A percentile compares a stretch with the other conserved stretches of the same genome.
Evolutionary conservation across 495 filamentous ascomycete genomes (phyloP).

Genomic region (Annulohypoxylon moriforme): DNA sequence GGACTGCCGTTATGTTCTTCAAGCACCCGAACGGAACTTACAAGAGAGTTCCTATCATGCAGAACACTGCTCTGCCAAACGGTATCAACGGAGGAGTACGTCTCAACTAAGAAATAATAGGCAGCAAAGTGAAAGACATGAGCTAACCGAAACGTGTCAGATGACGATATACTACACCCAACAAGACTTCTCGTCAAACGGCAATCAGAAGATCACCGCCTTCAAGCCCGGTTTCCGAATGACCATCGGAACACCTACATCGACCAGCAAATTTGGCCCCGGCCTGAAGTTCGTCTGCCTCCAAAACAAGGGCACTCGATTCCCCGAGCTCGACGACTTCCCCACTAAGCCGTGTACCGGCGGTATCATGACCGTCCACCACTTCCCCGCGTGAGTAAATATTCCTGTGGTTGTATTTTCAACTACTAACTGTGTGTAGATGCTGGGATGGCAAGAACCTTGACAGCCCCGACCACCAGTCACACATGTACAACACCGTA

Average conservation of each 20-base stretch:
- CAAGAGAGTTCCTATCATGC: constrained; percentile 61
- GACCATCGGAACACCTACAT: constrained; percentile 60
- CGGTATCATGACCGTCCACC: constrained; percentile 65
- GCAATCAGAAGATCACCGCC: constrained; percentile 60
- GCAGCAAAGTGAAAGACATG: neutral
- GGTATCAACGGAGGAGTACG: constrained; percentile 59
- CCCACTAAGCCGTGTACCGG: constrained; percentile 57
- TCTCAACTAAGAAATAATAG: neutral
- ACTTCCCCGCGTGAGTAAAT: constrained; percentile 61
- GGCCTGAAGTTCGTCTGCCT: constrained; percentile 64
- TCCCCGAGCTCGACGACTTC: constrained; percentile 61
- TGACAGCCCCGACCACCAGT: constrained; percentile 66
- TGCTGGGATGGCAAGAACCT: constrained; percentile 71
- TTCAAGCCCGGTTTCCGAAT: constrained; percentile 67
- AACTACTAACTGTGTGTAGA: constrained; percentile 40
- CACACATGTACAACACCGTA: constrained; percentile 64
- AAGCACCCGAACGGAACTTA: constrained; percentile 64
- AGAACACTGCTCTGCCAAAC: constrained; percentile 59
- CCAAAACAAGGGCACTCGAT: constrained; percentile 57
- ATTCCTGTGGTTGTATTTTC: neutral
- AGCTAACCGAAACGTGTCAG: neutral
- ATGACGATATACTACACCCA: constrained; percentile 68
- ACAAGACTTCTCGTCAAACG: constrained; percentile 59
- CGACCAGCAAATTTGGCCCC: constrained; percentile 45
- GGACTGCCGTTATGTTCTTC: constrained; percentile 66